These are phyloP conservation scores for Ustilago shanxiensis DNA, from an alignment of 1,284 basidiomycete species.

Conservation along the genomic window DNA sequence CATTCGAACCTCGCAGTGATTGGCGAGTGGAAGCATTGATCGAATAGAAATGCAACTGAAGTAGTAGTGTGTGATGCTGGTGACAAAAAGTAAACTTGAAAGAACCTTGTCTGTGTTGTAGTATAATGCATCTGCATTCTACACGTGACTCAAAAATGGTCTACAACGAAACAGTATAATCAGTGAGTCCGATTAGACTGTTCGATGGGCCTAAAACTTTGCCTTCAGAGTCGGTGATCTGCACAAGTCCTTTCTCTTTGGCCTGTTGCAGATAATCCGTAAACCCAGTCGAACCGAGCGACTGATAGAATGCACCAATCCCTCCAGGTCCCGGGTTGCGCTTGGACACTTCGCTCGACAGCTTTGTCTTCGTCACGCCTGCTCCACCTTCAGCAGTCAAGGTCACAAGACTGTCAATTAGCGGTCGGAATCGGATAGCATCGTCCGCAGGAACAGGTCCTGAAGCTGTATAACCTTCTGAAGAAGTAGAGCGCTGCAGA, in stretches of 20 bases:
- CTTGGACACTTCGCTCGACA: constrained; percentile 34
- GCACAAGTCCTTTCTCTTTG: constrained; percentile 33
- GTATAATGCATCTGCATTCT: too few relatives aligned
- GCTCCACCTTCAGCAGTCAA: constrained; percentile 3
- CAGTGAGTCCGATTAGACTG: constrained; percentile 27
- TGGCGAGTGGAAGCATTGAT: too few relatives aligned
- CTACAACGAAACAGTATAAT: constrained; percentile 33
- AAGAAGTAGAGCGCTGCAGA: constrained; percentile 27
- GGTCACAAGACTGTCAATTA: constrained; percentile 34
- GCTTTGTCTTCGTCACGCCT: constrained; percentile 27
- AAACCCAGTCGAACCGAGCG: constrained; percentile 45
- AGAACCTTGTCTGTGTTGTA: too few relatives aligned
- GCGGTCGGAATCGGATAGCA: constrained; percentile 35
- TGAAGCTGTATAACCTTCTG: constrained; percentile 28
- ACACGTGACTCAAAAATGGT: too few relatives aligned
- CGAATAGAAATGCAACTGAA: too few relatives aligned
- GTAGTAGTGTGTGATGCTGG: too few relatives aligned
- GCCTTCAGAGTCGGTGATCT: constrained; percentile 22
- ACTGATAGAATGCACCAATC: constrained; percentile 46
- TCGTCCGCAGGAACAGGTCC: constrained; percentile 34
- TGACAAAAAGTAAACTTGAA: too few relatives aligned
- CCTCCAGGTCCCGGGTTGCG: constrained; percentile 31
- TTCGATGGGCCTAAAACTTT: neutral
- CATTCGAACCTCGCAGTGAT: too few relatives aligned
- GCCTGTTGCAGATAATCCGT: constrained; percentile 48